Base-by-base conservation (phyloP, 305 asterid genomes). In the Petunia hybrid region DNA sequence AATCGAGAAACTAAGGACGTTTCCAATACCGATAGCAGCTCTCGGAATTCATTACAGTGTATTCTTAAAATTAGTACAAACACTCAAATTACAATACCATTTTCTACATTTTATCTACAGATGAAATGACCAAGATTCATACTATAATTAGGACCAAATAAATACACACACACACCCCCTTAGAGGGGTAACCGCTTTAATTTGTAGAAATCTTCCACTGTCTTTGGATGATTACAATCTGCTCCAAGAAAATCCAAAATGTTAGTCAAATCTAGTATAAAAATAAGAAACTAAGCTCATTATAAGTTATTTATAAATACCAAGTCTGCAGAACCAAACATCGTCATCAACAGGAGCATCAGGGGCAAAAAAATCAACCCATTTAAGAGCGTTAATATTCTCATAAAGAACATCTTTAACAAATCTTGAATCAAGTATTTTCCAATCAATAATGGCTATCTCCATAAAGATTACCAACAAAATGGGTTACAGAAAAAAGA, bases 211-310 rank as follows among this genome's bases (percentile, higher is more conserved):
- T 94, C 99, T 64, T 93, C 97, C 80, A 85, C 91, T 1, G 89
- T 88, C 91, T 86, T 94, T n/a, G 98, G 97, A 85, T 96, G 99
- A 78, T 90, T 84, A 80, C 99, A 96, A 76, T 89, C 99, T 96
- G 77, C 63, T 63, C 55, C 71, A 65, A 16, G 8, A 45, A 78
- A 80, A 81, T 67, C 65, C 39, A 51, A 63, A 77, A 80, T 14
- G 10, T 46, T 63, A 71, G 40, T 10, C 14, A 22, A 45, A 43
- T 22, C 31, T 22, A 22, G 31, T 22, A 2, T 4, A 1, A 10
- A n/a, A 63, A 61, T 22, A 1, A 61, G 13, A 78, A 43, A 80
- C 8, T 41, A 80, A 36, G 12, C 14, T 4, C 77, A 80, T 9
- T 42, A 22, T 22, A 22, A 22, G 31, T 22, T 22, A 22, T 22